Base-by-base conservation (phyloP, 768 basidiomycete genomes). In the Pisolithus marmoratus region DNA sequence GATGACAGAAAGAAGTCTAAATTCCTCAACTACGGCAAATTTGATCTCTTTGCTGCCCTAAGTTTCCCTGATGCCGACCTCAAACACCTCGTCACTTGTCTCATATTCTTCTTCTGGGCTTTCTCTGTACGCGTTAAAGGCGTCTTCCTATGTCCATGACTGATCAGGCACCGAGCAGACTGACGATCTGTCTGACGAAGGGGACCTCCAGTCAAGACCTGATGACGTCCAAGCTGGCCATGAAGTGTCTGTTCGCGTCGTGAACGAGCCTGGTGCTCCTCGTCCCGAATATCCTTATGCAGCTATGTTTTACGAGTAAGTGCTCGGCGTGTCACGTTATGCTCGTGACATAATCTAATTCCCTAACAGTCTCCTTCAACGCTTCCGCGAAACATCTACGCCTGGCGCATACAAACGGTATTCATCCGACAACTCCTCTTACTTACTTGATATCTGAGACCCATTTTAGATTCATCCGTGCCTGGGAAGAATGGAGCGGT, bases 31-130 rank as follows among this genome's bases (percentile, higher is more conserved):
- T 71, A 72, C 22, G 65, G 69, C 24, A 68, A 68, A 58, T 72
- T 72, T 50, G 70, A 72, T 49, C 54, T 70, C 8, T 72, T 71
- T 47, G 71, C 71, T 9, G 67, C 68, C 14, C 68, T 72, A 51
- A 67, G 64, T 53, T 72, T 70, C 54, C 68, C 70, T 9, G 71
- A 72, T 38, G 71, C 70, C 8, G 71, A 72, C 53, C 23, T 57
- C 12, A 54, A 55, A 6, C 70, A 72, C 49, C 65, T 72, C 38
- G 63, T 54, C 2, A 72, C 71, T 2, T 65, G 71, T 52, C 64
- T 72, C 26, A 62, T 66, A 22, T 72, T 72, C 52, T 71, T 70
- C 58, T 62, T 72, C 31, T 72, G 70, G 68, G 70, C 70, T 14
- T 72, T 72, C 53, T 61, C 70, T 23, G 70, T 72, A 50, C 5